A percentile compares a stretch with the other conserved stretches of the same genome.
These are phyloP conservation scores for Ogataea sp. DNA, from an alignment of 805 yeast species.

Conservation along the genomic window DNA sequence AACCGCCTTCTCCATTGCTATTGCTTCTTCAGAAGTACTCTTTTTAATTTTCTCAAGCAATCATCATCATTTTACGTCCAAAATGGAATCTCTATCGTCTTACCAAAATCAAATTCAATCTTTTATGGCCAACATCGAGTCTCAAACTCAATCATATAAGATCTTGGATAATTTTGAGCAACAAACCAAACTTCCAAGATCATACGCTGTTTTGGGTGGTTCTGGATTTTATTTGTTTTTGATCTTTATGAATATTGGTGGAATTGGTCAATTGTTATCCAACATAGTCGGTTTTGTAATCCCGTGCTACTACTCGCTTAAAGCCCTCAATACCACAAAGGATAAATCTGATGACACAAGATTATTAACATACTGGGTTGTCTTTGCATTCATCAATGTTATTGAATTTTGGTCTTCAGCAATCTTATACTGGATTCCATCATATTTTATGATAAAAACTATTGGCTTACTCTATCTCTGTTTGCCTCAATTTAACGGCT, in stretches of 20 bases:
- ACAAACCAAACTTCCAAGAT: conserved; percentile 60
- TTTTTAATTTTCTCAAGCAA: no score
- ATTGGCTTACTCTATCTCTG: conserved; percentile 80
- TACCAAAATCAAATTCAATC: conserved; percentile 20
- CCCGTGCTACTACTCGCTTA: conserved; percentile 84
- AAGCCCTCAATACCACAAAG: conserved; percentile 68
- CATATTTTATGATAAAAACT: conserved; percentile 92
- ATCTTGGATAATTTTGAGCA: conserved; percentile 33
- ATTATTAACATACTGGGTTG: conserved; percentile 95
- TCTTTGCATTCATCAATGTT: conserved; percentile 86
- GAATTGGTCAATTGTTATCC: conserved; percentile 88
- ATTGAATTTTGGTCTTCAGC: conserved; percentile 95
- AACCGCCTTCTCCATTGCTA: no score
- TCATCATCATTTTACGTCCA: no score
- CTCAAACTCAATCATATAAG: conserved; percentile 18
- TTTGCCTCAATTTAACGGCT: conserved; percentile 84
- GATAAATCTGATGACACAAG: conserved; percentile 83
- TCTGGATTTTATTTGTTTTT: conserved; percentile 62
- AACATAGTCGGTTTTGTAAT: conserved; percentile 85
- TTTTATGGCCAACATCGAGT: conserved; percentile 16
- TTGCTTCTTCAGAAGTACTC: no score
- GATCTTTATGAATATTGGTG: conserved; percentile 86
- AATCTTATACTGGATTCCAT: conserved; percentile 91
- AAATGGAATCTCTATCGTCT: neutral
- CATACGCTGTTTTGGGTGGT: conserved; percentile 69